phyloP scores from a whole-genome alignment of 192 early-diverging fungal genomes.

The Ramicandelaber brevisporus region DNA sequence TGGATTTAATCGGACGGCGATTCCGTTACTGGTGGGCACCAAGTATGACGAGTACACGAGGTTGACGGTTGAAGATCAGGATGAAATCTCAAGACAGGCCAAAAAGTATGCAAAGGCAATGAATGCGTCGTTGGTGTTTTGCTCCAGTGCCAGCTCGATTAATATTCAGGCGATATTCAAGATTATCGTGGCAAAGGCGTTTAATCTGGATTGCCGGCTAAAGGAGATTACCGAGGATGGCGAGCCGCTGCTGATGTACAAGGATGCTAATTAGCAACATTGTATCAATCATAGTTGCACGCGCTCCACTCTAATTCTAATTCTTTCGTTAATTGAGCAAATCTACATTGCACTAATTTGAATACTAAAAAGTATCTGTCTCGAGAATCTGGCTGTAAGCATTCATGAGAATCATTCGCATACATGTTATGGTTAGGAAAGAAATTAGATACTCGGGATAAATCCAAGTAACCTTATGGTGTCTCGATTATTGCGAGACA shows the following conservation, averaged over 20 bases:
- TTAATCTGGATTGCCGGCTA: conserved; percentile 85
- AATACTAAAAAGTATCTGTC: too few relatives aligned
- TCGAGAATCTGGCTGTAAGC: too few relatives aligned
- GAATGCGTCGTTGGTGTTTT: conserved; percentile 84
- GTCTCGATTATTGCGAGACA: too few relatives aligned
- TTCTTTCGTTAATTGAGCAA: too few relatives aligned
- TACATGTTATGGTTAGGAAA: too few relatives aligned
- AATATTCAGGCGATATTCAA: conserved; percentile 97
- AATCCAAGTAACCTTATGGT: too few relatives aligned
- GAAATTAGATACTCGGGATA: too few relatives aligned
- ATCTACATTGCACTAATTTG: too few relatives aligned
- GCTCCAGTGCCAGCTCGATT: conserved; percentile 77
- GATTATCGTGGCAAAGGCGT: conserved; percentile 77
- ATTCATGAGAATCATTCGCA: too few relatives aligned
- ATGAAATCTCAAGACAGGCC: conserved; percentile 81
- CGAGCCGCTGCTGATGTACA: conserved; percentile 75
- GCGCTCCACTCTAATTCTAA: too few relatives aligned
- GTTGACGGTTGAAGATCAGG: conserved; percentile 70
- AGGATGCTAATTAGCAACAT: conserved; percentile 8
- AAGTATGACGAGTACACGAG: conserved; percentile 65
- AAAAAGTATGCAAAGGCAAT: conserved; percentile 78
- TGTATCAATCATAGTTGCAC: too few relatives aligned
- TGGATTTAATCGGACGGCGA: conserved; percentile 86
- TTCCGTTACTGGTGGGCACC: conserved; percentile 84
- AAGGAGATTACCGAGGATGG: conserved; percentile 77